These are phyloP conservation scores for Globisporangium carolinianum DNA, from an alignment of 352 stramenopile species.

Conservation along the genomic window DNA sequence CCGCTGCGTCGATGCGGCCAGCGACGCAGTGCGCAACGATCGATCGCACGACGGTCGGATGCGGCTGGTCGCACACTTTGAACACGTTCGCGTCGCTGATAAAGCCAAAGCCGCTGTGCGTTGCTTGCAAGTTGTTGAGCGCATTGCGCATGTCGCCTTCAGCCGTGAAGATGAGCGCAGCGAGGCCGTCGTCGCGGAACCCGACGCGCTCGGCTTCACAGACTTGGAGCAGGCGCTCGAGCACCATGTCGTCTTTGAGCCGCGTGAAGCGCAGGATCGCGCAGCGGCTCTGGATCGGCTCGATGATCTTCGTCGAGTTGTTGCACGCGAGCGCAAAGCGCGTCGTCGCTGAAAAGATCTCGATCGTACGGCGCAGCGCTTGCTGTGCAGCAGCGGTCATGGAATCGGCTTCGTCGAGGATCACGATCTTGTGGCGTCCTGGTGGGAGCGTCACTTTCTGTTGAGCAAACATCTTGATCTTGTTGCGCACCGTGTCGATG, in stretches of 20 bases:
- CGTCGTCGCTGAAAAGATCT: constrained; percentile 97
- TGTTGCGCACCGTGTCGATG: constrained; percentile 90
- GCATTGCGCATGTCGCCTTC: constrained; percentile 99
- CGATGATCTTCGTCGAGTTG: constrained; percentile 99
- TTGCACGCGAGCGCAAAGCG: constrained; percentile 99
- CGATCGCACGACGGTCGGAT: constrained; percentile 81
- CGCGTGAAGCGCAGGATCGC: constrained; percentile 97
- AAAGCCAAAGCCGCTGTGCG: constrained; percentile 90
- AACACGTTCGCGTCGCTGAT: constrained; percentile 96
- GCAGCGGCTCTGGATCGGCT: constrained; percentile 97
- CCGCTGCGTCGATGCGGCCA: constrained; percentile 81
- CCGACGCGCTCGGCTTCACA: constrained; percentile 89
- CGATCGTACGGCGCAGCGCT: constrained; percentile 97
- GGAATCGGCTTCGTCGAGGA: constrained; percentile 98
- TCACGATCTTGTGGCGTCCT: constrained; percentile 97
- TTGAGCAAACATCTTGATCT: constrained; percentile 99
- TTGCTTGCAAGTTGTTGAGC: constrained; percentile 99
- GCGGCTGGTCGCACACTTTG: constrained; percentile 94
- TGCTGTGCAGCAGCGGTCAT: constrained; percentile 98
- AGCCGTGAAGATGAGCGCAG: constrained; percentile 97
- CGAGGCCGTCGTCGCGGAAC: constrained; percentile 90
- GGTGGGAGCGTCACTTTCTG: constrained; percentile 94
- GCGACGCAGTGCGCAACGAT: constrained; percentile 64
- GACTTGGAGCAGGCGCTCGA: constrained; percentile 91
- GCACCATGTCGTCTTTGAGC: constrained; percentile 94